phyloP scores from a whole-genome alignment of 2,329 filamentous ascomycete genomes.

The Pezicula neosporulosa region DNA sequence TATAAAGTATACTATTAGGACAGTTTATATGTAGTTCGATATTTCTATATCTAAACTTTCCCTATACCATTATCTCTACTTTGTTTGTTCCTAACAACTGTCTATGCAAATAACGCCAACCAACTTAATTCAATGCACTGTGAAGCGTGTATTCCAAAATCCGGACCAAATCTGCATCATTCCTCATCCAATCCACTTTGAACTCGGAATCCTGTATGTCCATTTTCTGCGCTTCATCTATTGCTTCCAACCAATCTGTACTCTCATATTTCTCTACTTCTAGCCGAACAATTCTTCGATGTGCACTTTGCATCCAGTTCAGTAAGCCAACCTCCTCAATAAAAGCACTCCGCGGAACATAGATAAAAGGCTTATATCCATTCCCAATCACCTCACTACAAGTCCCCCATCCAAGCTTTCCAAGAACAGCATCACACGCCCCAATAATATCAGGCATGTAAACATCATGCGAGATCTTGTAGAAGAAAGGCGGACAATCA shows the following conservation, averaged over 20 bases:
- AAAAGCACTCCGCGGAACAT: slow-evolving; percentile 12
- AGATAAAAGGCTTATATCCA: slow-evolving; percentile 11
- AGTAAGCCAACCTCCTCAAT: slow-evolving; percentile 12
- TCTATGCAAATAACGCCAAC: neutral
- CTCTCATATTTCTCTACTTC: slow-evolving; percentile 10
- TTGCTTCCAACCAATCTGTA: slow-evolving; percentile 4
- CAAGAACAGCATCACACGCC: slow-evolving; percentile 13
- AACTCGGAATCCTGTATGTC: neutral
- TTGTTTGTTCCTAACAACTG: neutral
- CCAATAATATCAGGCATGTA: slow-evolving; percentile 13
- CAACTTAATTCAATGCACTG: slow-evolving; percentile 1
- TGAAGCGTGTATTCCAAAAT: slow-evolving; percentile 5
- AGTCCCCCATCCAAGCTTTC: slow-evolving; percentile 14
- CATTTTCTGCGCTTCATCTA: slow-evolving; percentile 8
- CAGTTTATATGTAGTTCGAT: neutral
- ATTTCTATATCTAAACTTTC: neutral
- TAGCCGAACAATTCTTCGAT: slow-evolving; percentile 8
- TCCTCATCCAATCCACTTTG: slow-evolving; percentile 2
- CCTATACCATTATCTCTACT: neutral
- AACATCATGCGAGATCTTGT: slow-evolving; percentile 11
- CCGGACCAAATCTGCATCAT: slow-evolving; percentile 6
- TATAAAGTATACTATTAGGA: too few species aligned
- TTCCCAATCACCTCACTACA: slow-evolving; percentile 16
- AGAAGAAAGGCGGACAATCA: slow-evolving; percentile 10
- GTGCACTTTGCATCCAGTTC: slow-evolving; percentile 12